Percentiles rank a stretch among this genome's conserved stretches.
These are phyloP conservation scores for Ilex aquifolium DNA, from an alignment of 257 asterid species.

Conservation along the genomic window DNA sequence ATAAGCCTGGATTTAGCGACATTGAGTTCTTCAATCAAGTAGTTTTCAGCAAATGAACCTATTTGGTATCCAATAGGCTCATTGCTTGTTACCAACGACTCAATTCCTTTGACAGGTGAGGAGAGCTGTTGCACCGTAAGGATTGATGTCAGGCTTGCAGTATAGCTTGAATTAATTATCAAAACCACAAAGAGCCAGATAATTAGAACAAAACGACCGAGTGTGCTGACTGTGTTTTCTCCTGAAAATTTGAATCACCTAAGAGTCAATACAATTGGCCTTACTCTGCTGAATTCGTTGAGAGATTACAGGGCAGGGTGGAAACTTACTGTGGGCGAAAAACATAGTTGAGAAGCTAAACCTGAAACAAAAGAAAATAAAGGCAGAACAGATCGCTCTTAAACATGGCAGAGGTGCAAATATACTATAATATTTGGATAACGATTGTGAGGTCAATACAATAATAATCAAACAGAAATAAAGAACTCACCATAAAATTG, in stretches of 20 bases:
- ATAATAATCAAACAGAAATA: no score
- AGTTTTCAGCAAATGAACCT: constrained; percentile 71
- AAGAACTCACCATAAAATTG: constrained; percentile 59
- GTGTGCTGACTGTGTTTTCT: constrained; percentile 63
- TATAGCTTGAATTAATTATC: constrained; percentile 67
- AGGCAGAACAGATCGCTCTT: not conserved
- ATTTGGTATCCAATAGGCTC: constrained; percentile 62
- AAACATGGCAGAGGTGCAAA: not conserved
- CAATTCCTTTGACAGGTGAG: constrained; percentile 67
- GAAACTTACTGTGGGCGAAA: constrained; percentile 60
- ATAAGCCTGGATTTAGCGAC: constrained; percentile 66
- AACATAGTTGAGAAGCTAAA: constrained; percentile 87
- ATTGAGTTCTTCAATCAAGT: constrained; percentile 54
- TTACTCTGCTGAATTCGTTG: not conserved
- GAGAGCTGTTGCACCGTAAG: constrained; percentile 69
- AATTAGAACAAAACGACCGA: constrained; percentile 67
- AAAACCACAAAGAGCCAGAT: constrained; percentile 80
- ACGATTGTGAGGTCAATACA: no score
- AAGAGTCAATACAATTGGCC: constrained; percentile 6
- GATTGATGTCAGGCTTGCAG: constrained; percentile 77
- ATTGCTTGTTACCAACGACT: constrained; percentile 53
- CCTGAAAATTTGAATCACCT: constrained; percentile 31
- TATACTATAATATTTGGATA: not conserved
- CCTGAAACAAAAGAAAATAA: constrained; percentile 42
- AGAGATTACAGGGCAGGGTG: not conserved